Evolutionary conservation across 2,329 filamentous ascomycete species (phyloP), one percentile per base, ranked within the genome.

Genomic region (Aspergillus ochraceus): DNA sequence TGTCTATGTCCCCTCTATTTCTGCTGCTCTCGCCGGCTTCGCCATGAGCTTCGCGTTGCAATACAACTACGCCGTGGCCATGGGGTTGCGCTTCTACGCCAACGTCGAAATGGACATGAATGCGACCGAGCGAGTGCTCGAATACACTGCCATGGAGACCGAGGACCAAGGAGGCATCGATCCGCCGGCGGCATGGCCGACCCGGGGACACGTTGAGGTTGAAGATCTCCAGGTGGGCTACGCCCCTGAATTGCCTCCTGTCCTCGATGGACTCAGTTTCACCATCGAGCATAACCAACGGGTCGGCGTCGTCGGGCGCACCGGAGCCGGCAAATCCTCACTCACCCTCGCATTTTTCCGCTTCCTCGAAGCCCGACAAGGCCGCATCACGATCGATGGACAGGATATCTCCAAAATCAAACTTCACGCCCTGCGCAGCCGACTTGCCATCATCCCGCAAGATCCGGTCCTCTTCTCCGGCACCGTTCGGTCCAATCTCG

Each of bases 381-480:
- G 71, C 1, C 58, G 56, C 0, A 68, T 73, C n/a, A 39, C 57
- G 5, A 70, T 74, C 19, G 69, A 72, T 32, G 70, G 68, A 1
- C 47, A 70, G 17, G 64, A 71, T 51, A 90, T 92, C 55, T 88
- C 65, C 0, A 61, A 60, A 12, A 54, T 70, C 50, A 65, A 60
- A 10, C 64, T 68, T 0, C 60, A 88, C 56, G 86, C 89, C 55
- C 79, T 94, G 5, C 84, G 90, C 24, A 88, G 86, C 14, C 82
- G 90, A 0, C 76, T 94, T 1, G 88, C 90, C 52, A 93, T 94
- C 66, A 93, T 94, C 55, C 90, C 91, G 2, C 89, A 92, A 76
- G 90, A 95, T 64, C 90, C 91, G 0, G 89, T 93, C 1, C 81
- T 95, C 8, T 93, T 94, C 76, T 90, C 88, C 1, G 91, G 91